Evolutionary conservation across 2,329 filamentous ascomycete species (phyloP), one percentile per base, ranked within the genome.

Genomic region (Ophiocordyceps camponoti-floridani): DNA sequence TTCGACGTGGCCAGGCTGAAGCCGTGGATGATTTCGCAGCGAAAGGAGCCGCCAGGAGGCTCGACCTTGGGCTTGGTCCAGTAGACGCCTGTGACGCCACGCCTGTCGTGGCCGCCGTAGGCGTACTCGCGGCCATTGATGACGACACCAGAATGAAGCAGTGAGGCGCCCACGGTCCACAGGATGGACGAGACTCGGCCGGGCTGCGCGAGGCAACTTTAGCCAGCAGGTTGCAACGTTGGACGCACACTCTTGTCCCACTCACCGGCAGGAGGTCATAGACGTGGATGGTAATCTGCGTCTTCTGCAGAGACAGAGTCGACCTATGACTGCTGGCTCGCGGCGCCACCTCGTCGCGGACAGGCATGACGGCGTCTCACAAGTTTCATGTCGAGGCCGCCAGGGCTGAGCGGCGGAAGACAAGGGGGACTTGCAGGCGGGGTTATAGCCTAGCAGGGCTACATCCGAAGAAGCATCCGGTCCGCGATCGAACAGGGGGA

Each of bases 111-210:
- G 1, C 85, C 85, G 40, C 85, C 85, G 55, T 85, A 93, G 19
- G 85, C 85, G 58, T 91, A 93, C 66, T 93, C 85, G 50, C 70
- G 75, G 51, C 80, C 76, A 57, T 80, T 79, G 61, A 91, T 84
- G 38, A 87, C 83, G 45, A 93, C 81, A 44, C 84, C 85, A 0
- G 84, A 84, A 59, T 93, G 85, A 5, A 91, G 73, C 31, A 93
- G 75, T 5, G 80, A 84, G 41, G 80, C 74, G 47, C 85, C 85
- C 45, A 89, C 58, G 18, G 77, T 73, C 85, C 85, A 93, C 28
- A 93, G 71, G 12, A 85, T 53, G 0, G 81, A 78, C n/a, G 84
- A 80, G 37, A 91, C 61, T 52, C 77, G 77, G 43, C 84, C 82
- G 38, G 83, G 82, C 75, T 86, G 47, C 50, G 45, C 3, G 27